Base-by-base conservation (phyloP, 441 rosid species). In the Croton setiger region DNA sequence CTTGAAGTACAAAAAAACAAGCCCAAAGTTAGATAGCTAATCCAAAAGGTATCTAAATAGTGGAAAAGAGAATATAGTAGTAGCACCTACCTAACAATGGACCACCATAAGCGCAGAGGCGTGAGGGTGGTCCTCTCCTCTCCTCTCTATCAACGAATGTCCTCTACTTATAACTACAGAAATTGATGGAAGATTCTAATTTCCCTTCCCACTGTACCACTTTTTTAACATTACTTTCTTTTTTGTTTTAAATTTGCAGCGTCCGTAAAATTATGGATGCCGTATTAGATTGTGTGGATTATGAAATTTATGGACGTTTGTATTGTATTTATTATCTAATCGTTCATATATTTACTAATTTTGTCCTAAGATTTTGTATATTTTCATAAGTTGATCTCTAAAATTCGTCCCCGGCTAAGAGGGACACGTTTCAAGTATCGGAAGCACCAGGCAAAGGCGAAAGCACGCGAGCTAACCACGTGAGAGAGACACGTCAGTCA, bases 401-500 rank as follows among this genome's bases (percentile, higher is more conserved):
- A n/a, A n/a, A 67, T 63, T 55, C 55, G 70, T 55, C 53, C 7
- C 0, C 7, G 6, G 0, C 9, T 4, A 11, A 3, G 54, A 27
- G 41, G 43, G 33, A 62, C 63, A 67, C 70, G 70, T 37, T 52
- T 39, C 5, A 37, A 5, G 4, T 53, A 48, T 67, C 31, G 27
- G 27, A 0, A 23, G 61, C 63, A 53, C 27, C 44, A 10, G 18
- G 36, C 10, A 1, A 36, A 7, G 23, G 31, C 7, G 10, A n/a
- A 47, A 41, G 56, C 67, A 65, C 68, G 68, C 68, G 41, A 55
- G 52, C 8, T 2, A 53, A 21, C 43, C 71, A 67, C 71, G 63
- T 58, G 71, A 68, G 47, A 45, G 14, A 41, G 56, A 41, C 64
- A 68, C 71, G 64, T 68, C 54, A 5, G 11, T 17, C 10, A 0